Evolutionary conservation across 2,329 filamentous ascomycete genomes (phyloP), one percentile per base, ranked within the genome.

Genomic region (Thelonectria blattea): DNA sequence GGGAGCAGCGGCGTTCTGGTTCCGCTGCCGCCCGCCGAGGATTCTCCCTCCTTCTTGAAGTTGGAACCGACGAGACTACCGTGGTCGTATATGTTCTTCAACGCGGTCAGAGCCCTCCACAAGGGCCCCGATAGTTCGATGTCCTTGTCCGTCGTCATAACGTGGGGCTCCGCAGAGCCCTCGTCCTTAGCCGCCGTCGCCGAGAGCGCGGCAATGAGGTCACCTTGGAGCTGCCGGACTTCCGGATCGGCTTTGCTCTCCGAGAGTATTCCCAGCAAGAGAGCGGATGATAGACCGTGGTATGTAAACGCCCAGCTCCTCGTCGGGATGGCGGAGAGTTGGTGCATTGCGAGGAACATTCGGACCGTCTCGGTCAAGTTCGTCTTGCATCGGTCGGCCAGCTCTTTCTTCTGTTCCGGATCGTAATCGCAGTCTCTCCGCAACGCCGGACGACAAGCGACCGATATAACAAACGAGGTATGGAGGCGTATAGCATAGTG

Each of bases 311-410:
- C 86, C 87, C 87, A 89, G 58, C 85, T 88, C 24, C 87, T 79
- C 0, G 87, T 89, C 1, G 87, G 87, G 48, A 89, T 88, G 9
- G 87, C 84, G 2, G 86, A 88, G 30, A 89, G 76, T 63, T 88
- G 86, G 71, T 89, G 86, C 87, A 89, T 89, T 15, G 86, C 85
- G 20, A 89, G 76, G 69, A 89, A 89, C 86, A 89, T 89, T 42
- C 85, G 82, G 11, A 89, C 86, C 12, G 86, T 89, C 70, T 89
- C 86, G 6, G 85, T 85, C 24, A 89, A 76, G 68, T 88, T 88
- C 15, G 78, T 74, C 70, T 87, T 88, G 77, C 87, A 89, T 58
- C 82, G 81, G 27, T 84, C 81, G 2, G 84, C 83, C 1, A 89
- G 76, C 1, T 80, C 73, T 46, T 78, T 78, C 66, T 86, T 87